Evolutionary conservation across 139 green algal species (phyloP), one percentile per base, ranked within the genome.

Genomic region (Chlamydomonas asymmetrica): DNA sequence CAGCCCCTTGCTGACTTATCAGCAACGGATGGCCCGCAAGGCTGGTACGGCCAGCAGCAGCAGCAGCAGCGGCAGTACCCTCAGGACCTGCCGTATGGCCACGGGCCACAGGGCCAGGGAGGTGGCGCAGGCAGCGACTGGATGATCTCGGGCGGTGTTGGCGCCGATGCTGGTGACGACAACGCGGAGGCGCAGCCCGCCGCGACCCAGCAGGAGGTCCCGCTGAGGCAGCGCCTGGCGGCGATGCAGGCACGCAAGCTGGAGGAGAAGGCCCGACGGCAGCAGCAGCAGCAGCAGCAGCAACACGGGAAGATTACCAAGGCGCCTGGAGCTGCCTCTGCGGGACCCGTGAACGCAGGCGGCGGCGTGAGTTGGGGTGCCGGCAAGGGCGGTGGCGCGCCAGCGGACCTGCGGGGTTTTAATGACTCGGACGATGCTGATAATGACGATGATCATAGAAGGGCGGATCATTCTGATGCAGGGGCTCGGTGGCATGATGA

Each of bases 371-470:
- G n/a, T 37, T 20, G n/a, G 8, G 20, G 38, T 75, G 54, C 54
- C 66, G 54, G n/a, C 59, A 62, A 23, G 48, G 49, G 57, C n/a
- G n/a, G 66, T 34, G 38, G 49, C 66, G 63, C 40, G 71, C 40
- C 35, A 40, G 32, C n/a, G 57, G 18, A 76, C 57, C 71, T 48
- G 56, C 56, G 16, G 41, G 7, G 27, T 10, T 27, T n/a, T 31
- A 7, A 38, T 39, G 6, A 61, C 25, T 9, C 39, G 23, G 22
- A 41, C 29, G 38, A 49, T n/a, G n/a, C n/a, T n/a, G n/a, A n/a
- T n/a, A n/a, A n/a, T n/a, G n/a, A n/a, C n/a, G n/a, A n/a, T n/a
- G n/a, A n/a, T n/a, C n/a, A n/a, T n/a, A n/a, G n/a, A n/a, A n/a
- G n/a, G n/a, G n/a, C n/a, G n/a, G n/a, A n/a, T n/a, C n/a, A n/a